Evolutionary conservation across 495 filamentous ascomycete species (phyloP).

Genomic region (Penicillium diatomitis): DNA sequence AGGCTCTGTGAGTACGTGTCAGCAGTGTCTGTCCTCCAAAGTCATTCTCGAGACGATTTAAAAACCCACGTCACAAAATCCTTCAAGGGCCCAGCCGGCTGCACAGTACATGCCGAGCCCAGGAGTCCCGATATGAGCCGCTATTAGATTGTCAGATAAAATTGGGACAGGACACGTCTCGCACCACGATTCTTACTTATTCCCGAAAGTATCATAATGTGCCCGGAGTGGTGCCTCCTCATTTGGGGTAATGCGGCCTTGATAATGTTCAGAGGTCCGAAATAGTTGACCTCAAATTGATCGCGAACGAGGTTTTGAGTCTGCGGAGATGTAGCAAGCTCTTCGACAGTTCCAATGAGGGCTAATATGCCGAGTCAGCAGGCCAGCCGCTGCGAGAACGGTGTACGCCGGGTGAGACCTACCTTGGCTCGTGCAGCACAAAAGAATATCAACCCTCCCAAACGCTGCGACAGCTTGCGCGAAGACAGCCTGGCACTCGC

Average conservation of each 20-base stretch:
- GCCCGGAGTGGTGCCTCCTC: conserved; percentile 67
- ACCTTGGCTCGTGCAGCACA: conserved; percentile 84
- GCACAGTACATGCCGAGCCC: conserved; percentile 86
- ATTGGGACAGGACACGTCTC: not conserved
- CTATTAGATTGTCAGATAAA: conserved; percentile 22
- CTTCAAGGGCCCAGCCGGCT: conserved; percentile 89
- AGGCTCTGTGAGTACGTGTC: conserved; percentile 45
- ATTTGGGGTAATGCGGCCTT: conserved; percentile 78
- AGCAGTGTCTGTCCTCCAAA: not conserved
- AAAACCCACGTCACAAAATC: conserved; percentile 73
- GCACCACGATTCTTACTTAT: conserved; percentile 47
- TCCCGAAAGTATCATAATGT: conserved; percentile 83
- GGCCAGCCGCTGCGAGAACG: not conserved
- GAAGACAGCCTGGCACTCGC: conserved; percentile 67
- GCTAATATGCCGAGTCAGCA: conserved; percentile 36
- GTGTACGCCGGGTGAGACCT: conserved; percentile 6
- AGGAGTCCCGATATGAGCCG: conserved; percentile 86
- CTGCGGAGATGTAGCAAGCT: conserved; percentile 63
- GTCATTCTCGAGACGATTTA: too few species aligned
- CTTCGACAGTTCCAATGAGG: conserved; percentile 85
- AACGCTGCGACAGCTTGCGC: conserved; percentile 78
- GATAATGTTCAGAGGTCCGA: conserved; percentile 91
- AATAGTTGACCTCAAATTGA: conserved; percentile 92
- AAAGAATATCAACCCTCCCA: conserved; percentile 77
- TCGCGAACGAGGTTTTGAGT: conserved; percentile 73